phyloP scores from a whole-genome alignment of 371 early-diverging fungal species.

The Apophysomyces sp. region DNA sequence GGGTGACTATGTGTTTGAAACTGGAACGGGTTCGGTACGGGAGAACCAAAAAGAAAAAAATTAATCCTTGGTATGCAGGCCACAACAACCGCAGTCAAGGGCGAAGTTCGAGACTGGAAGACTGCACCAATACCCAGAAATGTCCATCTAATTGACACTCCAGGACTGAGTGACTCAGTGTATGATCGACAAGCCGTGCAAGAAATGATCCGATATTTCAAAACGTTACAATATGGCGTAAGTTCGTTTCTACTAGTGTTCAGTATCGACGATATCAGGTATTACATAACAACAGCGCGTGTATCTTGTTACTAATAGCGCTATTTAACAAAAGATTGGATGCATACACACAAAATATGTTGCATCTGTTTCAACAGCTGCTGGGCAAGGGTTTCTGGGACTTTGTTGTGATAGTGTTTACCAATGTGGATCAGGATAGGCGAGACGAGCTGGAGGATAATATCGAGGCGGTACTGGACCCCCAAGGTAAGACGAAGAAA shows the following conservation, averaged over 20 bases:
- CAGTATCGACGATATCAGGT: conserved; percentile 54
- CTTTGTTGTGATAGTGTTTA: conserved; percentile 61
- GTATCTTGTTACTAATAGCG: not conserved
- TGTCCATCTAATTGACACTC: conserved; percentile 50
- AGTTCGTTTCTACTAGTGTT: conserved; percentile 63
- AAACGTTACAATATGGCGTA: conserved; percentile 55
- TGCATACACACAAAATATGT: conserved; percentile 63
- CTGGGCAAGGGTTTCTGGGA: conserved; percentile 64
- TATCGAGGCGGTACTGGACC: conserved; percentile 55
- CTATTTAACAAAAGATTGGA: conserved; percentile 41
- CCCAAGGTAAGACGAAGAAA: conserved; percentile 24
- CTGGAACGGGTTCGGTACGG: conserved; percentile 37
- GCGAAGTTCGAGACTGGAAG: conserved; percentile 36
- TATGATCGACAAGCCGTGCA: conserved; percentile 53
- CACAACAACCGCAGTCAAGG: conserved; percentile 30
- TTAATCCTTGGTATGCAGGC: conserved; percentile 13
- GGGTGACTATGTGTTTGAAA: conserved; percentile 41
- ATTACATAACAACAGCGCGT: not conserved
- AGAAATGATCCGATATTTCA: conserved; percentile 59
- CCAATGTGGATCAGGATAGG: conserved; percentile 60
- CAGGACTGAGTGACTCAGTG: conserved; percentile 55
- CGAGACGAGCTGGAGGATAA: conserved; percentile 58
- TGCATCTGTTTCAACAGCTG: conserved; percentile 53
- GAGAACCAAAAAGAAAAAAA: not conserved
- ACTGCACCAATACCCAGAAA: conserved; percentile 25